A percentile compares a stretch with the other conserved stretches of the same genome.
Evolutionary conservation across 768 basidiomycete genomes (phyloP).

Genomic region (Tulasnella calospora): DNA sequence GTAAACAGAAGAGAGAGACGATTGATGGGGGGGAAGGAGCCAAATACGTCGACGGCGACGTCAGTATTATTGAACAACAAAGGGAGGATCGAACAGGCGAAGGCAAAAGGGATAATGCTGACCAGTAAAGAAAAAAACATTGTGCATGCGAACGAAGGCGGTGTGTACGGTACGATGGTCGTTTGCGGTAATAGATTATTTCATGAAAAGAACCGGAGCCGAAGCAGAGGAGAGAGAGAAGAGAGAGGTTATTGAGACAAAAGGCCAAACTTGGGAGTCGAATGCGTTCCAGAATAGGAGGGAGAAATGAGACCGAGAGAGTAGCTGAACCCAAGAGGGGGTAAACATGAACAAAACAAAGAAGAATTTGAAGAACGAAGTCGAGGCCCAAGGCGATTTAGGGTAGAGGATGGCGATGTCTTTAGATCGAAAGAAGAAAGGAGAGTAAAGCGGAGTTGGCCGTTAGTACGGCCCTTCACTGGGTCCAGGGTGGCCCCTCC

Average conservation of each 20-base stretch:
- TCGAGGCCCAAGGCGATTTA: slow-evolving; percentile 10
- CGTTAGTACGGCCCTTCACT: slow-evolving; percentile 17
- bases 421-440: neutral
- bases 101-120: neutral
- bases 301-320: neutral
- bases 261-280: neutral
- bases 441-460: neutral
- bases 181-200: slow-evolving; percentile 10
- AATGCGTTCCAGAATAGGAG: slow-evolving; percentile 2
- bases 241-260: neutral
- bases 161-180: slow-evolving; percentile 7
- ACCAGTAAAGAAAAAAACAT: slow-evolving; percentile 3
- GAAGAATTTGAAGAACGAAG: slow-evolving; percentile 4
- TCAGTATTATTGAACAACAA: slow-evolving; percentile 6
- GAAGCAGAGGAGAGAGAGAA: neutral
- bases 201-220: slow-evolving; percentile 3
- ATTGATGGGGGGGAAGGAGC: neutral
- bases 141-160: slow-evolving; percentile 9
- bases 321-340: neutral
- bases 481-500: slow-evolving; percentile 24
- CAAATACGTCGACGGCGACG: slow-evolving; percentile 1
- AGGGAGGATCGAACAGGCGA: neutral
- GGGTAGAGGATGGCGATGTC: neutral
- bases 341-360: neutral
- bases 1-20: neutral